Percentiles rank a stretch among this genome's conserved stretches.
Conservation (phyloP, 2,329 filamentous ascomycete species). For the Talaromyces sp. region DNA sequence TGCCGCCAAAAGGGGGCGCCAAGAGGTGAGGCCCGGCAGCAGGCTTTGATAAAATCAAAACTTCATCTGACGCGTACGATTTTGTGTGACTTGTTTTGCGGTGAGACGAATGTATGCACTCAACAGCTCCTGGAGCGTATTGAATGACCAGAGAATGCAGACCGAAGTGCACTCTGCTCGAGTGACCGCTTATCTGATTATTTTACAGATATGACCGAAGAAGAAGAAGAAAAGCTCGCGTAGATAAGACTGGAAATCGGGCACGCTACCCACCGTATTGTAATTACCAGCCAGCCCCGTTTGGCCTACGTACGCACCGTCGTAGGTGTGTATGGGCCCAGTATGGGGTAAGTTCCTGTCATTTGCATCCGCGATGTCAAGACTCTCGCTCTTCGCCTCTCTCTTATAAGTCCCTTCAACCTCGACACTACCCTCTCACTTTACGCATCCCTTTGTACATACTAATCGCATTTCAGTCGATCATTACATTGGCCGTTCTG, state of each 20-base stretch:
- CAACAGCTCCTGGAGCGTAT: background rate
- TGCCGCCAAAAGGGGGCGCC: background rate
- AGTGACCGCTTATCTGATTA: background rate
- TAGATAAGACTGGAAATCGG: background rate
- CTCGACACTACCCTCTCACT: background rate
- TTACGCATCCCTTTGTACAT: background rate
- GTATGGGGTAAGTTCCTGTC: background rate
- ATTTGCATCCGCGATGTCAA: background rate
- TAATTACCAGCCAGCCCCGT: background rate
- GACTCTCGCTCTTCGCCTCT: background rate
- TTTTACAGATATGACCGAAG: background rate
- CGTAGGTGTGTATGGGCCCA: background rate
- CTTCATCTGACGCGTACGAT: background rate
- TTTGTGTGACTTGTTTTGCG: background rate
- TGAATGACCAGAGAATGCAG: background rate
- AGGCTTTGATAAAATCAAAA: background rate
- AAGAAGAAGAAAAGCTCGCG: background rate
- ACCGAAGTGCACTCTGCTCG: background rate
- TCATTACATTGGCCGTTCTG: background rate
- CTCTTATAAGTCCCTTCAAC: background rate
- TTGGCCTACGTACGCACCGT: background rate
- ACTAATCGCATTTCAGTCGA: background rate
- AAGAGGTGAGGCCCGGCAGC: background rate
- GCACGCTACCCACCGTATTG: background rate
- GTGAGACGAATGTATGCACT: background rate